Evolutionary conservation across 1,284 basidiomycete species (phyloP).

Genomic region (Singerocomus rubriflavus): DNA sequence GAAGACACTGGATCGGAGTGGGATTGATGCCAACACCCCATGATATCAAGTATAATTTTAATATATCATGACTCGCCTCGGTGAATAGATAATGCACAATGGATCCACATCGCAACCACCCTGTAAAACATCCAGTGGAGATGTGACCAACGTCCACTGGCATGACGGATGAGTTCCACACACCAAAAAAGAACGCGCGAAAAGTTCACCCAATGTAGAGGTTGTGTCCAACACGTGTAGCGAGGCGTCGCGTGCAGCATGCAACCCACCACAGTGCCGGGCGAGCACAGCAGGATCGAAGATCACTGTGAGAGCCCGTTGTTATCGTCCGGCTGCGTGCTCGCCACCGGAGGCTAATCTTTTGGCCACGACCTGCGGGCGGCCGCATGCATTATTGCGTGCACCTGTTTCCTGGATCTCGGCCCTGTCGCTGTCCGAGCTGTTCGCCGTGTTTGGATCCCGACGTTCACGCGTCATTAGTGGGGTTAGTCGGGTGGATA

Average conservation of each 20-base stretch:
- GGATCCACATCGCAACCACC: background rate
- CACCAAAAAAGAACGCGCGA: too few species aligned
- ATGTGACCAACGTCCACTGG: too few species aligned
- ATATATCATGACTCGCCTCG: background rate
- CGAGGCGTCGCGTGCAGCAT: background rate
- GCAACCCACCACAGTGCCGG: too few species aligned
- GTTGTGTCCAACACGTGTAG: too few species aligned
- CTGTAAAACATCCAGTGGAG: background rate
- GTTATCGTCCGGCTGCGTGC: too few species aligned
- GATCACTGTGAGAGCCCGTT: background rate
- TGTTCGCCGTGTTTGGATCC: background rate
- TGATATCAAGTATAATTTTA: too few species aligned
- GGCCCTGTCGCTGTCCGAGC: background rate
- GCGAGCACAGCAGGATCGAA: background rate
- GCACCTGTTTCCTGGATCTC: background rate
- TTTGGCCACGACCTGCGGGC: too few species aligned
- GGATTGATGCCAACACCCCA: background rate
- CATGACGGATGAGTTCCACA: too few species aligned
- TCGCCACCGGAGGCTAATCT: background rate
- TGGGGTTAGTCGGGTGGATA: too few species aligned
- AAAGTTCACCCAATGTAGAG: too few species aligned
- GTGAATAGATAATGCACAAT: background rate
- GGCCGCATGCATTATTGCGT: background rate
- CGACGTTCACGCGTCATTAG: background rate
- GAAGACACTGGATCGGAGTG: background rate